These are phyloP conservation scores for Pythium aristosporum DNA, from an alignment of 352 stramenopile genomes.

Conservation along the genomic window DNA sequence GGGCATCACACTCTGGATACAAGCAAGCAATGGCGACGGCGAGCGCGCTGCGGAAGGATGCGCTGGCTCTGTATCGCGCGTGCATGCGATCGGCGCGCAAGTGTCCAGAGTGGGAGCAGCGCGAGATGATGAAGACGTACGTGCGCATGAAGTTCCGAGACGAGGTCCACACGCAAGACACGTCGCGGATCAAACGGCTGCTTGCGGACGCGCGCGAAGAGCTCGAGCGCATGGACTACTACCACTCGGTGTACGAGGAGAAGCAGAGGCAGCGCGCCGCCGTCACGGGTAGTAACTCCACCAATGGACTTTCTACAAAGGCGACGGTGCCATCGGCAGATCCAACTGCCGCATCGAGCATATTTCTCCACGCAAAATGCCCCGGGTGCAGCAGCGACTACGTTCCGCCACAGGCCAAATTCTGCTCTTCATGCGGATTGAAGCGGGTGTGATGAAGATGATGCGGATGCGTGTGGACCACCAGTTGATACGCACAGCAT, in stretches of 20 bases:
- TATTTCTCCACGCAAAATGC: slow-evolving; percentile 25
- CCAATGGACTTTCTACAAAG: slow-evolving; percentile 8
- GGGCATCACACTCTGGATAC: not conserved
- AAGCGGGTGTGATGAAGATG: slow-evolving; percentile 35
- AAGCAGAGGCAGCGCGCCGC: slow-evolving; percentile 43
- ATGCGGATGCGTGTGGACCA: not conserved
- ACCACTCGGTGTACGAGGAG: slow-evolving; percentile 75
- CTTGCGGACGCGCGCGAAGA: slow-evolving; percentile 70
- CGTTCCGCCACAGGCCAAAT: slow-evolving; percentile 55
- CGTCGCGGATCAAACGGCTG: slow-evolving; percentile 49
- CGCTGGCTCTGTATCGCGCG: slow-evolving; percentile 64
- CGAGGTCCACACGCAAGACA: slow-evolving; percentile 48
- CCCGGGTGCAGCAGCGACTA: slow-evolving; percentile 43
- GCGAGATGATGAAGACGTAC: slow-evolving; percentile 84
- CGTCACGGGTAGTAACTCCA: not conserved
- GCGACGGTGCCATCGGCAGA: not conserved
- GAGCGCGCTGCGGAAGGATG: slow-evolving; percentile 30
- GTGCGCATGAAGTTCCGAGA: slow-evolving; percentile 77
- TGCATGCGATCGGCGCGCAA: slow-evolving; percentile 73
- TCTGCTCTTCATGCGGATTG: slow-evolving; percentile 69
- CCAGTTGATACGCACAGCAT: too few relatives aligned
- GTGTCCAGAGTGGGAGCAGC: slow-evolving; percentile 79
- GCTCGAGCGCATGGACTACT: slow-evolving; percentile 86
- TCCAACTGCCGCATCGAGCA: not conserved
- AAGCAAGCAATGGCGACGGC: not conserved